phyloP scores from a whole-genome alignment of 176 grass and related monocot genomes.

The Secale cereale region DNA sequence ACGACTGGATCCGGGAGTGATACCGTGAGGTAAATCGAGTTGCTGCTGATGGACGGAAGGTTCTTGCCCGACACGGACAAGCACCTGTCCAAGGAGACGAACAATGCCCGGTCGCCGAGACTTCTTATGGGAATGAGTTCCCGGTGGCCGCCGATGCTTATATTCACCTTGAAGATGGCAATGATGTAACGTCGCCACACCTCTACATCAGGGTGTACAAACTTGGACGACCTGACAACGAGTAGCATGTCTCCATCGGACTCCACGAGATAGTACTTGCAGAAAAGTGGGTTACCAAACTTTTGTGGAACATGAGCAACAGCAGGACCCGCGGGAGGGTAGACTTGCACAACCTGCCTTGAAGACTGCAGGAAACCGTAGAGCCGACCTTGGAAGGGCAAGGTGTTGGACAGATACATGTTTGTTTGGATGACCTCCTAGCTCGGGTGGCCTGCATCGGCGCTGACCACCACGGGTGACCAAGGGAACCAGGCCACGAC shows the following conservation, averaged over 20 bases:
- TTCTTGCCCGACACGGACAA: neutral
- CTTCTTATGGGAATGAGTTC: neutral
- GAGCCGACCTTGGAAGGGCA: neutral
- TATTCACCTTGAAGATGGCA: neutral
- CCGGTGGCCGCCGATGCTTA: no score
- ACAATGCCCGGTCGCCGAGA: conserved; percentile 18
- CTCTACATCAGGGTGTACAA: neutral
- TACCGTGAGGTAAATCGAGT: neutral
- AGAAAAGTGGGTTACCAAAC: neutral
- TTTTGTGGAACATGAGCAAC: neutral
- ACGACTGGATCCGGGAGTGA: neutral
- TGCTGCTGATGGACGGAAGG: neutral
- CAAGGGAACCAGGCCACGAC: no score
- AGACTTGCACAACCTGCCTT: neutral
- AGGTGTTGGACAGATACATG: no score
- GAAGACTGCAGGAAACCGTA: neutral
- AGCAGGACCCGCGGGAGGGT: no score
- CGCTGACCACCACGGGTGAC: no score
- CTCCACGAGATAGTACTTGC: neutral
- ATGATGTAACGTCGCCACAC: neutral
- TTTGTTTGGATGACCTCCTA: no score
- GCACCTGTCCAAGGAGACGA: neutral
- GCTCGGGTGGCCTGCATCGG: no score
- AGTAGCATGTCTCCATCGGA: neutral
- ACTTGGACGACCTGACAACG: neutral